Percentiles rank a stretch among this genome's conserved stretches.
Conservation (phyloP, 106 monocot species). For the Phalaenopsis equestris region DNA sequence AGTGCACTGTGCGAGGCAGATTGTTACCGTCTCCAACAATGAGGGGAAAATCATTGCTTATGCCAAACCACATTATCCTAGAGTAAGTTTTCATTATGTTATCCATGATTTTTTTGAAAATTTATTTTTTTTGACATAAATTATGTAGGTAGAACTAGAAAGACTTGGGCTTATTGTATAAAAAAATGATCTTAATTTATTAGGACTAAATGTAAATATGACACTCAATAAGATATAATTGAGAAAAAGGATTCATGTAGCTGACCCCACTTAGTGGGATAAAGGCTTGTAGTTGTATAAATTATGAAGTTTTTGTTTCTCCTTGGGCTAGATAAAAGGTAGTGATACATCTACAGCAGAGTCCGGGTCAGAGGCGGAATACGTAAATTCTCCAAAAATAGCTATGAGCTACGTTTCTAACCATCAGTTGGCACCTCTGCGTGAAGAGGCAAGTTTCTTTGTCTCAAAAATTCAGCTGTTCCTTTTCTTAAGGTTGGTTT, state of each 20-base stretch:
- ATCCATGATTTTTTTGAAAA: background rate
- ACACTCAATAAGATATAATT: too few species aligned
- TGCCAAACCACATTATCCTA: constrained; percentile 30
- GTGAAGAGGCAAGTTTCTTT: constrained; percentile 17
- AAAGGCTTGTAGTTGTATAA: too few species aligned
- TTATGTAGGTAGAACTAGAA: background rate
- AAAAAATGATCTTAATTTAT: too few species aligned
- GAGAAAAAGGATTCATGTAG: too few species aligned
- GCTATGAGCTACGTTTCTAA: background rate
- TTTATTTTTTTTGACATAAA: background rate
- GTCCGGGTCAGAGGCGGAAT: constrained; percentile 27
- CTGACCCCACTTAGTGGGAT: too few species aligned
- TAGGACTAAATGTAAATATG: too few species aligned
- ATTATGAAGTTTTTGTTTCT: background rate
- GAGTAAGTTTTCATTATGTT: constrained; percentile 5
- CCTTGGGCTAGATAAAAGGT: constrained; percentile 22
- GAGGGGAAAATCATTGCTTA: constrained; percentile 41
- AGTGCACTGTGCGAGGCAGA: constrained; percentile 39
- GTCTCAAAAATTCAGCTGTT: background rate
- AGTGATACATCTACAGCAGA: constrained; percentile 32
- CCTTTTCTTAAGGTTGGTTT: background rate
- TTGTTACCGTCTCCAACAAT: constrained; percentile 36
- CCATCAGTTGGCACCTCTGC: constrained; percentile 23
- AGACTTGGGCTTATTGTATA: too few species aligned
- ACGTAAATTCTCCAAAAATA: constrained; percentile 13